phyloP scores from a whole-genome alignment of 1,284 basidiomycete species.

The Tylopilus sp. region DNA sequence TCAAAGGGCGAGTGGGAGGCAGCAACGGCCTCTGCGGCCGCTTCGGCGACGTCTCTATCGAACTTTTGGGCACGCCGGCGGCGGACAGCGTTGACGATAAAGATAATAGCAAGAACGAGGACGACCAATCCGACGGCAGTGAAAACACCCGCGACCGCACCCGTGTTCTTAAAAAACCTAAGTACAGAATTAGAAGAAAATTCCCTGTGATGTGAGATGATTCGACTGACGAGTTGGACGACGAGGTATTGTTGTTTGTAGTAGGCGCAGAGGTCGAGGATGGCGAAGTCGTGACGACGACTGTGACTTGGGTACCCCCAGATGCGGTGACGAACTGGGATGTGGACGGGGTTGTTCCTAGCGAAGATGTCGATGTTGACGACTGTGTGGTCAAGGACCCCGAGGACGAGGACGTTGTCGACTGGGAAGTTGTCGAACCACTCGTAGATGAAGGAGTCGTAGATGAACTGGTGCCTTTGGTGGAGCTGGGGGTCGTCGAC shows the following conservation, averaged over 20 bases:
- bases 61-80: slow-evolving; percentile 72
- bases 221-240: slow-evolving; percentile 39
- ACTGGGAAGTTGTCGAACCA: slow-evolving; percentile 23
- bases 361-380: not conserved
- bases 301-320: not conserved
- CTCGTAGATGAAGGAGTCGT: slow-evolving; percentile 18
- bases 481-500: not conserved
- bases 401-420: not conserved
- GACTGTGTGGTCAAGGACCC: not conserved
- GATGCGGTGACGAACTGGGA: slow-evolving; percentile 27
- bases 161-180: slow-evolving; percentile 79
- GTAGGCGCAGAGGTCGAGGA: slow-evolving; percentile 2
- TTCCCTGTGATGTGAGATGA: not conserved
- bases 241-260: not conserved
- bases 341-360: not conserved
- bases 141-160: slow-evolving; percentile 77
- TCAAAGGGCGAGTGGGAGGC: slow-evolving; percentile 62
- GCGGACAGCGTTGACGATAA: slow-evolving; percentile 65
- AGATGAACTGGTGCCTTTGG: not conserved
- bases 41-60: slow-evolving; percentile 76
- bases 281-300: slow-evolving; percentile 17
- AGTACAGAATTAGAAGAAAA: slow-evolving; percentile 9
- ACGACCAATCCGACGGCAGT: slow-evolving; percentile 72
- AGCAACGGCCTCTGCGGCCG: slow-evolving; percentile 65
- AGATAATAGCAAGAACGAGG: slow-evolving; percentile 60